Evolutionary conservation across 2,329 filamentous ascomycete species (phyloP), one percentile per base, ranked within the genome.

Genomic region (Tolypocladium capitatum): DNA sequence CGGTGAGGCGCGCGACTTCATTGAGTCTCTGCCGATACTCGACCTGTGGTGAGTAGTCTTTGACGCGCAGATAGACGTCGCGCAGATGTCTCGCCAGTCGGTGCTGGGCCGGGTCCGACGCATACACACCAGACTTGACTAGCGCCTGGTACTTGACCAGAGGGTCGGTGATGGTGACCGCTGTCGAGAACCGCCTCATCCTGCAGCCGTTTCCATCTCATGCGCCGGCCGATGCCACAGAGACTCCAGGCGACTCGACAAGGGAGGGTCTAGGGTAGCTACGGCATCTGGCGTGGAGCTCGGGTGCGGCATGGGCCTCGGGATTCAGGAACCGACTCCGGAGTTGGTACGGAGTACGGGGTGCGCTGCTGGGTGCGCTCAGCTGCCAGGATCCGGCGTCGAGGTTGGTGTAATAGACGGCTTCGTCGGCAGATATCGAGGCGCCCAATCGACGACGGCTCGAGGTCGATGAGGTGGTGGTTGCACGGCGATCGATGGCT

Each of bases 131-230:
- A 5, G 81, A 82, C 7, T 81, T 76, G 33, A 91, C 63, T 14
- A 89, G 69, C 21, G 83, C 76, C 49, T 84, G 77, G 63, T 91
- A 91, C 52, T 88, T 81, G 51, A 89, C 78, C 51, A 90, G 68
- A 4, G 85, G 86, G 58, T 90, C 88, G 3, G 79, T 81, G 55
- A 82, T 80, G 48, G 74, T 72, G 31, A 82, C 65, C 31, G 75
- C 74, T 13, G 70, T 72, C 9, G 68, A 68, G 56, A 67, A 63
- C 13, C 57, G 60, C 43, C 61, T 64, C 60, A 67, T 60, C 13
- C 43, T 53, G 45, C 21, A 11, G 20, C 8, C 18, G 13, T 14
- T 0, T 18, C n/a, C 35, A 41, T 41, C 36, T 47, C 46, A 43
- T 49, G 47, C 10, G 24, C 24, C 28, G 8, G 4, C n/a, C 36